Evolutionary conservation across 495 filamentous ascomycete genomes (phyloP), one percentile per base, ranked within the genome.

Genomic region (Aspergillus ostianus): DNA sequence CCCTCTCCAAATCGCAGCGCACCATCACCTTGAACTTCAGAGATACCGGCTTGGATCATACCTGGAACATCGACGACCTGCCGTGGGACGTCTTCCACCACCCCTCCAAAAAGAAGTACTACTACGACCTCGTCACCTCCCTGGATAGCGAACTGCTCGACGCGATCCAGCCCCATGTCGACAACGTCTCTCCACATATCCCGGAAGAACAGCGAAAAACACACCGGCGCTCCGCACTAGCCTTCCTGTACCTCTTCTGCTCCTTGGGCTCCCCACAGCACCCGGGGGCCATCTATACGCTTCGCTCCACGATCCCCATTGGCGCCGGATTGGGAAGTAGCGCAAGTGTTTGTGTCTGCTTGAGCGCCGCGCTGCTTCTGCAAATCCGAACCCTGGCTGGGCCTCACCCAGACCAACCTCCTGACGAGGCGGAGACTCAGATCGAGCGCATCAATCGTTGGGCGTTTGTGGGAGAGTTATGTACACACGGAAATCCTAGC

Each of bases 391-490:
- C 91, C 6, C 84, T 98, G 4, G 82, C 89, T 12, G 92, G 91
- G 0, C 94, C 94, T 4, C 93, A 97, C 66, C 87, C 86, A 6
- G 93, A 96, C 67, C 93, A 97, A 71, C 89, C 90, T 13, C 66
- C 83, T 2, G 83, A 87, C 15, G 94, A 97, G 77, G 88, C 88
- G 44, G 86, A 88, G 41, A 70, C 89, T 44, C 93, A 98, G 68
- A 79, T 97, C 20, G 91, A 98, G 75, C 86, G 93, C 56, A 95
- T 98, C 67, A 98, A 98, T 70, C 85, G 89, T 54, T 98, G 94
- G 94, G 93, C 94, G 0, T 97, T 95, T 69, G 94, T 98, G 1
- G 91, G 90, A 26, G 94, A 98, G 75, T 87, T 97, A 83, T 93
- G 91, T 67, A 97, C 97, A 47, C 94, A 98, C 73, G 93, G 93